Evolutionary conservation across 2,329 filamentous ascomycete species (phyloP).

Genomic region (Gremmenia infestans): DNA sequence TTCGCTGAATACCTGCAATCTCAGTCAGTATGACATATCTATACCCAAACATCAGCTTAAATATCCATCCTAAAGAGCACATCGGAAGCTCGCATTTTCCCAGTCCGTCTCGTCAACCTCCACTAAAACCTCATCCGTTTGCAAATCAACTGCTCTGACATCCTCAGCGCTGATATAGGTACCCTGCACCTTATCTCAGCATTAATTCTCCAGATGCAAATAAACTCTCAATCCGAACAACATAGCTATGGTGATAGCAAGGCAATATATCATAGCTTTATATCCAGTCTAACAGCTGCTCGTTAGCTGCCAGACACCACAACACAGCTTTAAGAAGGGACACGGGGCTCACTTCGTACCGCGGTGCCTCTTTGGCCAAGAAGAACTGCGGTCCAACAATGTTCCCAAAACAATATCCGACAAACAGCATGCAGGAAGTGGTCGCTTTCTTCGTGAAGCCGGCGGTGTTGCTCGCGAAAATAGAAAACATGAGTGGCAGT

Average conservation of each 20-base stretch:
- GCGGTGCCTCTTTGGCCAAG: too few relatives aligned
- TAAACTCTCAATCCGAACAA: neutral
- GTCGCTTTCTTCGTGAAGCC: too few relatives aligned
- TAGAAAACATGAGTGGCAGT: too few relatives aligned
- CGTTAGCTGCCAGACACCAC: neutral
- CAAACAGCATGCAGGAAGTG: too few relatives aligned
- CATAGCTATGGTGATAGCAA: neutral
- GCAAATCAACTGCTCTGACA: neutral
- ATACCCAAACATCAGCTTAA: neutral
- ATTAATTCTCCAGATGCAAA: neutral
- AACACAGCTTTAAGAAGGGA: neutral
- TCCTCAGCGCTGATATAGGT: neutral
- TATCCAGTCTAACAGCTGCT: neutral
- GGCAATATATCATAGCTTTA: neutral
- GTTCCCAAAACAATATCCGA: too few relatives aligned
- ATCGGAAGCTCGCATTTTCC: constrained; percentile 3
- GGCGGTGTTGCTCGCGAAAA: too few relatives aligned
- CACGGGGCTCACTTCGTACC: too few relatives aligned
- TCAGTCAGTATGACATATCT: neutral
- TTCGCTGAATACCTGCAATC: neutral
- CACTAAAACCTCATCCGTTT: neutral
- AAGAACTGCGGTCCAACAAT: too few relatives aligned
- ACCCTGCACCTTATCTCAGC: neutral
- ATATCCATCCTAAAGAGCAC: neutral
- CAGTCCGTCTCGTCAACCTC: constrained; percentile 5